phyloP scores from a whole-genome alignment of 2,329 filamentous ascomycete genomes.

The Elsinoe fawcettii region DNA sequence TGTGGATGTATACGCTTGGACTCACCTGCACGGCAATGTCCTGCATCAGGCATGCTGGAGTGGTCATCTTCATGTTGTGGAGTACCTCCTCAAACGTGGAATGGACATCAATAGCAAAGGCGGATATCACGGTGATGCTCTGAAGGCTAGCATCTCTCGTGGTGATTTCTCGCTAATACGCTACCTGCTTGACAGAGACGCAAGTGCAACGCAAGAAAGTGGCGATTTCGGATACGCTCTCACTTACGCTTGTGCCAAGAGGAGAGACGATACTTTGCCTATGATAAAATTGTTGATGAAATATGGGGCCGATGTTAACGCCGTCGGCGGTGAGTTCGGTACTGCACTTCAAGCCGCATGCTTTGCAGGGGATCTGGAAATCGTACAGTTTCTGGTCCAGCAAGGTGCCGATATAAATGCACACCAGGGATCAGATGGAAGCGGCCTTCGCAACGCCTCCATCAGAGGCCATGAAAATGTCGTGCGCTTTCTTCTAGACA shows the following conservation, averaged over 20 bases:
- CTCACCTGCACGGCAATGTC: conserved; percentile 12
- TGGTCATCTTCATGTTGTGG: conserved; percentile 4
- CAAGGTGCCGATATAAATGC: conserved; percentile 18
- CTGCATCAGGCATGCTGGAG: conserved; percentile 10
- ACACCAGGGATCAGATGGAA: conserved; percentile 17
- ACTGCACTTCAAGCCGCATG: conserved; percentile 22
- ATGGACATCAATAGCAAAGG: conserved; percentile 18
- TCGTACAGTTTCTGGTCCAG: conserved; percentile 19
- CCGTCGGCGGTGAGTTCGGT: conserved; percentile 19
- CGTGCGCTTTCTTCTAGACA: conserved; percentile 16
- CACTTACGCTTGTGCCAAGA: background rate
- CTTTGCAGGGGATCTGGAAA: conserved; percentile 16
- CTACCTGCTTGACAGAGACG: background rate
- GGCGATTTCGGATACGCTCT: background rate
- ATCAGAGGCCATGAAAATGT: conserved; percentile 15
- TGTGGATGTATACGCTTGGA: conserved; percentile 20
- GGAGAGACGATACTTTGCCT: conserved; percentile 1
- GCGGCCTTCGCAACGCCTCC: conserved; percentile 21
- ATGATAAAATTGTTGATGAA: conserved; percentile 23
- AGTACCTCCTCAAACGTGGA: conserved; percentile 18
- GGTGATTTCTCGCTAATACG: background rate
- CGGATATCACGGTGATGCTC: conserved; percentile 13
- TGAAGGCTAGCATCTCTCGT: conserved; percentile 15
- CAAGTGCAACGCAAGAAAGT: background rate
- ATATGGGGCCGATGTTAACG: conserved; percentile 23